Evolutionary conservation across 1,284 basidiomycete genomes (phyloP).

Genomic region (Cutaneotrichosporon cavernicola): DNA sequence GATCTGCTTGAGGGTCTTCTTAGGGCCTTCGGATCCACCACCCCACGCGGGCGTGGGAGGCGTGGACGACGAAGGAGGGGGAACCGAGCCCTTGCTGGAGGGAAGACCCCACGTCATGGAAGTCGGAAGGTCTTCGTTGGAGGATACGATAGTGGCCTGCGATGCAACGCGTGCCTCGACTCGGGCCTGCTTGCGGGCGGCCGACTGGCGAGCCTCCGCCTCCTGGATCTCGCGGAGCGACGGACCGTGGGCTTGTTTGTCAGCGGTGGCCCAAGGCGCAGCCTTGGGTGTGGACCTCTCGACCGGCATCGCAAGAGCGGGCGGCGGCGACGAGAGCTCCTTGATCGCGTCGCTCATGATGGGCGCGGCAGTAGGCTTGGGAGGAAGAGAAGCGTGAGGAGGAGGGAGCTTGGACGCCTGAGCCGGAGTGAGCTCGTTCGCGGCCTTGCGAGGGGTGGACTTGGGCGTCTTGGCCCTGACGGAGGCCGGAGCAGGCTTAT

Average conservation of each 20-base stretch:
- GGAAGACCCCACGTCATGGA: constrained; percentile 56
- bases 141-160: constrained; percentile 38
- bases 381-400: constrained; percentile 37
- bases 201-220: constrained; percentile 77
- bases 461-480: not conserved
- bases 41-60: constrained; percentile 52
- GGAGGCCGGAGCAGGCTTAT: constrained; percentile 14
- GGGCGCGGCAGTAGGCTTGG: constrained; percentile 61
- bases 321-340: constrained; percentile 59
- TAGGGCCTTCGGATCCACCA: constrained; percentile 55
- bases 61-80: constrained; percentile 42
- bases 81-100: constrained; percentile 28
- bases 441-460: constrained; percentile 28
- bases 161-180: constrained; percentile 59
- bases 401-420: constrained; percentile 39
- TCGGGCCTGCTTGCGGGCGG: constrained; percentile 65
- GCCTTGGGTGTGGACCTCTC: constrained; percentile 32
- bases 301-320: constrained; percentile 15
- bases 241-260: constrained; percentile 55
- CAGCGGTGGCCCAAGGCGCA: constrained; percentile 49
- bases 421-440: constrained; percentile 30
- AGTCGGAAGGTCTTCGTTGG: constrained; percentile 39
- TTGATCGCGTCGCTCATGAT: constrained; percentile 51
- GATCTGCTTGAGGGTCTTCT: constrained; percentile 98
- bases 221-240: constrained; percentile 95